Base-by-base conservation (phyloP, 2,329 filamentous ascomycete genomes). In the Colletotrichum acutatum region DNA sequence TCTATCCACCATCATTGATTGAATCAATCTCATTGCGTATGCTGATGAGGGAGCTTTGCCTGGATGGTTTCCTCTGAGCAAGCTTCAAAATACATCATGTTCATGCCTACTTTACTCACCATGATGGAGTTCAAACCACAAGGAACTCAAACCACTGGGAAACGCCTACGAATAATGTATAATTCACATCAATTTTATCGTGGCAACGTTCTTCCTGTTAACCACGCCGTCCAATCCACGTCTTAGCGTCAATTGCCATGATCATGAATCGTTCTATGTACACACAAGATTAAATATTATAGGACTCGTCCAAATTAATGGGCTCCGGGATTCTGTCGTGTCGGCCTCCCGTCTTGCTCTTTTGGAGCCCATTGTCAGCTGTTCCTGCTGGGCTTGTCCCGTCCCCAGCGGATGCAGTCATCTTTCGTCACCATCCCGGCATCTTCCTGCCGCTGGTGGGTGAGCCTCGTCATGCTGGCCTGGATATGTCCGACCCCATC, bases 281-380 rank as follows among this genome's bases (percentile, higher is more conserved):
- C 77, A 79, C 72, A 75, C 71, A 75, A 74, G 66, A 80, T 80
- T 80, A 80, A 72, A 76, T 78, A 80, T 80, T 80, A 80, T 73
- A 65, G 69, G 69, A 65, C 66, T 68, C 52, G 49, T 75, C 62
- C 64, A 72, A 61, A 68, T 74, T 74, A 68, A 67, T 58, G 71
- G 68, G 68, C 54, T 72, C 68, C 74, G 68, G 68, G 68, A 60
- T 71, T 74, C 62, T 68, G 58, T 62, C 3, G 59, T 62, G 68
- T 63, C 62, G 68, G 57, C 68, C 53, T 72, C 71, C 68, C 71
- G 32, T 68, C 62, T 72, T 67, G 24, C 26, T 56, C 22, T 60
- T 49, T 62, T 34, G 68, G 53, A 72, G 32, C 68, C 68, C 58
- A 58, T 49, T 74, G 52, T 63, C 59, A 60, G 68, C 68, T 68